Conservation (phyloP, 2,329 filamentous ascomycete genomes). For the Sordariomycetes sp. region DNA sequence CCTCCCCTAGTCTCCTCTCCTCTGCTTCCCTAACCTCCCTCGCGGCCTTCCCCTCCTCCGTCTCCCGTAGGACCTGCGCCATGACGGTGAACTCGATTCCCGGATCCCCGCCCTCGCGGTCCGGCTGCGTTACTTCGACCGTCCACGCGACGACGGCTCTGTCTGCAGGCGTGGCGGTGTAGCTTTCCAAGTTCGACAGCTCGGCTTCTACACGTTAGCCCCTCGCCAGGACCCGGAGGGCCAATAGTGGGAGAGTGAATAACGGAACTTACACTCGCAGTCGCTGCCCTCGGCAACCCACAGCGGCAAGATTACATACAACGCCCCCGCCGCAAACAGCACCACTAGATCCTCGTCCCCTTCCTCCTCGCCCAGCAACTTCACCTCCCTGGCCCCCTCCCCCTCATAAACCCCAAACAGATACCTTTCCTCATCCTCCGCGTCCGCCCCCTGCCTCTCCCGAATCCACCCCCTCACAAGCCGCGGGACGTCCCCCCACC, state of each 20-base stretch:
- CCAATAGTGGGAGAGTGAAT: background rate
- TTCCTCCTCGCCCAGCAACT: slow-evolving; percentile 8
- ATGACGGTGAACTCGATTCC: slow-evolving; percentile 17
- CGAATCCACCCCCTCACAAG: slow-evolving; percentile 26
- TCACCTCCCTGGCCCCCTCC: slow-evolving; percentile 19
- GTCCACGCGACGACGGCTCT: slow-evolving; percentile 16
- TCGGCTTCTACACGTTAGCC: background rate
- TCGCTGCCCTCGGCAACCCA: slow-evolving; percentile 23
- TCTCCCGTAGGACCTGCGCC: slow-evolving; percentile 15
- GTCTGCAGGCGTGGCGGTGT: slow-evolving; percentile 13
- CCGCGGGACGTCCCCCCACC: slow-evolving; percentile 17
- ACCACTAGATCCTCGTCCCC: slow-evolving; percentile 16
- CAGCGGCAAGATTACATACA: slow-evolving; percentile 26
- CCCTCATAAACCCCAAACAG: slow-evolving; percentile 20
- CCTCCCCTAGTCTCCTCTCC: background rate
- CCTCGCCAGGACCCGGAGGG: background rate
- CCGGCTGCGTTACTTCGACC: slow-evolving; percentile 14
- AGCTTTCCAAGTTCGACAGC: slow-evolving; percentile 15
- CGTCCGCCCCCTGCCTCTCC: slow-evolving; percentile 15
- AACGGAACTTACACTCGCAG: slow-evolving; percentile 21
- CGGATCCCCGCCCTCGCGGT: slow-evolving; percentile 10
- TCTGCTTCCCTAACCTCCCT: slow-evolving; percentile 6
- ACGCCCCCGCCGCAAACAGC: slow-evolving; percentile 27
- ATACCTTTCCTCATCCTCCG: slow-evolving; percentile 12
- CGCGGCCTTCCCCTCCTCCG: slow-evolving; percentile 12